Evolutionary conservation across 352 stramenopile genomes (phyloP), one percentile per base, ranked within the genome.

Genomic region (Thraustochytrium sp.): DNA sequence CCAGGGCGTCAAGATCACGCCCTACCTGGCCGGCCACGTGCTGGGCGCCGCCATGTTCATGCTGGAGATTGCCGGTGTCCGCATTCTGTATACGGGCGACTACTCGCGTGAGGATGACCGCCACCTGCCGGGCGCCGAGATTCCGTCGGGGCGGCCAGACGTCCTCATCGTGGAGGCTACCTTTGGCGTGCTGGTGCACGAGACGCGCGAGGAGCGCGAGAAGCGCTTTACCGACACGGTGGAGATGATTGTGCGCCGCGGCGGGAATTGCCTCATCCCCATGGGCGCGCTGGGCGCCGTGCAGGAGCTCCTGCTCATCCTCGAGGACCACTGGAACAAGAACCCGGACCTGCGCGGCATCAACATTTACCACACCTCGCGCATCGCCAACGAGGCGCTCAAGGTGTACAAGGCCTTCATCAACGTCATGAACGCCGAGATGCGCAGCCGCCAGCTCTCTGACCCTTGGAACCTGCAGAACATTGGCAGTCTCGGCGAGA

Each of bases 351-450:
- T 90, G 36, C 82, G 86, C 4, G 29, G 63, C 8, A 95, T 99
- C 48, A 96, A 96, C 18, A 98, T 99, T 85, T 99, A 98, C 87
- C 99, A 99, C 90, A 96, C 96, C 3, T 98, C 94, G 44, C 98
- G 98, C 73, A 86, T 99, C 59, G 96, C 96, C 8, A 94, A 90
- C 29, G 95, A 98, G 84, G 95, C 96, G 3, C 88, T 99, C 84
- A 90, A 97, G 44, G 95, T 99, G 29, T 99, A 99, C 91, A 95
- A 99, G 87, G 99, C 95, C 23, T 99, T 99, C 88, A 97, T 98
- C 75, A 99, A 99, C 87, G 99, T 99, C 95, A 99, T 99, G 97
- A 99, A 99, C 89, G 92, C 96, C 8, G 91, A 97, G 76, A 98
- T 96, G 80, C 74, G 44, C 40, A 84, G 48, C 38, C 31, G n/a